Evolutionary conservation across 2,329 filamentous ascomycete species (phyloP).

Genomic region (Ophiocordyceps camponoti-rufipedis): DNA sequence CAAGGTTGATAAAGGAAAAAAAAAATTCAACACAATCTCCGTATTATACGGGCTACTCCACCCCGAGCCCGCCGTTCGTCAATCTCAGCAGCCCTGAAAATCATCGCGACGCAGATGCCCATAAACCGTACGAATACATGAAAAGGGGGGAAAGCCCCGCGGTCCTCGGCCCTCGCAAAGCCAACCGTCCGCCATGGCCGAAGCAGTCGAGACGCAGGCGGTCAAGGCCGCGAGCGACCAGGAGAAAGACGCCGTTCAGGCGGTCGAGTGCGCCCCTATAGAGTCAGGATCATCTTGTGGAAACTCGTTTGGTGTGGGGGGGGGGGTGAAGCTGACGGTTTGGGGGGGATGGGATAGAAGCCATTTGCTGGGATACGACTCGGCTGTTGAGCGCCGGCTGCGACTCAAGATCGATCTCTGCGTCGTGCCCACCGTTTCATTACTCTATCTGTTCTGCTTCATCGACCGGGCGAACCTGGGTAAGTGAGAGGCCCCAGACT

Average conservation of each 20-base stretch:
- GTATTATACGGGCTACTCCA: too few relatives aligned
- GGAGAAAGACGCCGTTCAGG: not conserved
- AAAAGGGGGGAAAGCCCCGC: too few relatives aligned
- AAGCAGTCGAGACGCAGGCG: too few relatives aligned
- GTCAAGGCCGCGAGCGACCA: not conserved
- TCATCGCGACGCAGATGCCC: too few relatives aligned
- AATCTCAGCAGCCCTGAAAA: too few relatives aligned
- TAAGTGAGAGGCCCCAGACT: conserved; percentile 11
- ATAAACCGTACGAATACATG: too few relatives aligned
- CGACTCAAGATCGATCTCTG: conserved; percentile 46
- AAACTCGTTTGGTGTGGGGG: conserved; percentile 18
- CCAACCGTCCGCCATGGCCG: not conserved
- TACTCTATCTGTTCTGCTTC: conserved; percentile 57
- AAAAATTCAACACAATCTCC: too few relatives aligned
- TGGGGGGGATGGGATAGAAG: conserved; percentile 22
- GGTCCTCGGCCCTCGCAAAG: too few relatives aligned
- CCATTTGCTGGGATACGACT: conserved; percentile 34
- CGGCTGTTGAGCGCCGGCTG: conserved; percentile 35
- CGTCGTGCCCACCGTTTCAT: conserved; percentile 45
- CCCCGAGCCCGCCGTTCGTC: too few relatives aligned
- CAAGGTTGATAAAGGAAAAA: too few relatives aligned
- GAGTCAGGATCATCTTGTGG: conserved; percentile 2
- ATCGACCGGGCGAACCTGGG: conserved; percentile 61
- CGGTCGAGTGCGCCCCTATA: not conserved
- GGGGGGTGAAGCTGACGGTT: conserved; percentile 21